Percentiles rank a stretch among this genome's conserved stretches.
phyloP scores from a whole-genome alignment of 768 basidiomycete genomes.

The Agaricus blazei region DNA sequence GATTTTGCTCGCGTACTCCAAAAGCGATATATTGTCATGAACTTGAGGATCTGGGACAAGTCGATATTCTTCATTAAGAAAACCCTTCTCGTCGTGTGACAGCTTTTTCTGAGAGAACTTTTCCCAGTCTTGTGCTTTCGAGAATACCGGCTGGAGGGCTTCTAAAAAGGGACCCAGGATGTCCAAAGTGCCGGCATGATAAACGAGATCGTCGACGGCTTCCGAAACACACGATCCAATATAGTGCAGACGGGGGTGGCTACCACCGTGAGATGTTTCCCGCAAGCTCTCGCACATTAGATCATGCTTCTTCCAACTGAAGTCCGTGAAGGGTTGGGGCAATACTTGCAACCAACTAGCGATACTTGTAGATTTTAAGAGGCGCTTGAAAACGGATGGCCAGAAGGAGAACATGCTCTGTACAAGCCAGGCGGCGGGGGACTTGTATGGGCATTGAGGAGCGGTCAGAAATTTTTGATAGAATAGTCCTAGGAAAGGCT shows the following conservation, averaged over 20 bases:
- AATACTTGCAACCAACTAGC: background rate
- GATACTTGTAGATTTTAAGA: background rate
- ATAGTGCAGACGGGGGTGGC: no score
- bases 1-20: background rate
- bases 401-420: background rate
- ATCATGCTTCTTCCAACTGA: background rate
- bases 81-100: background rate
- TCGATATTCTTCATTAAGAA: background rate
- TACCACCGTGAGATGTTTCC: no score
- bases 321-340: background rate
- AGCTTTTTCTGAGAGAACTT: no score
- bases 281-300: no score
- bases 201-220: no score
- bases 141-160: no score
- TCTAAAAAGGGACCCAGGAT: no score
- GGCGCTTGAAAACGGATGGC: background rate
- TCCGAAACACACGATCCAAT: no score
- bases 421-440: conserved; percentile 3
- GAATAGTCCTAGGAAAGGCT: background rate
- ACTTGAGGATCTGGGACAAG: conserved; percentile 21
- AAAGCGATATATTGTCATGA: background rate
- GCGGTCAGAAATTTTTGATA: background rate
- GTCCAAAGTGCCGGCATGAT: no score
- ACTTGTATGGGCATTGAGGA: conserved; percentile 8
- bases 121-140: no score